Conservation (phyloP, 169 alveolate genomes). For the Plasmodium billcollinsi region DNA sequence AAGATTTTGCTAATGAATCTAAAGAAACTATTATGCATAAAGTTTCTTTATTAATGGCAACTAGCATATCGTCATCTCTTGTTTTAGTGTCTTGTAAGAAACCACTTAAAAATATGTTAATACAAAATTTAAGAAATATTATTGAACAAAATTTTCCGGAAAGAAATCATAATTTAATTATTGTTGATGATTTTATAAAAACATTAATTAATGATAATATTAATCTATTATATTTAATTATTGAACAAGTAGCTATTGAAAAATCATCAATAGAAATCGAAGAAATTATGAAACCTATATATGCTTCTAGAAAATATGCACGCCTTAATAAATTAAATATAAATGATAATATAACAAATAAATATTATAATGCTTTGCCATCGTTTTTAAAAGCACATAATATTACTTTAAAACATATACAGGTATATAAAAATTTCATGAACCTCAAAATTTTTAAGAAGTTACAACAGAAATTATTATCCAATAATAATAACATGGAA, state of each 20-base stretch:
- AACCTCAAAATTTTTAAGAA: conserved; percentile 50
- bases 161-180: conserved; percentile 72
- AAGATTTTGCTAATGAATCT: conserved; percentile 95
- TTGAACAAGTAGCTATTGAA: conserved; percentile 85
- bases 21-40: conserved; percentile 90
- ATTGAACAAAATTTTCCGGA: conserved; percentile 40
- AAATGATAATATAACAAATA: conserved; percentile 50
- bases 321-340: conserved; percentile 66
- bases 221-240: conserved; percentile 83
- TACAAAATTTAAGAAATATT: conserved; percentile 53
- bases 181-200: conserved; percentile 80
- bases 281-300: conserved; percentile 78
- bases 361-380: conserved; percentile 73
- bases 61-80: conserved; percentile 93
- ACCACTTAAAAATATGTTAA: conserved; percentile 88
- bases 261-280: conserved; percentile 80
- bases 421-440: conserved; percentile 76
- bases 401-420: conserved; percentile 71
- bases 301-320: conserved; percentile 76
- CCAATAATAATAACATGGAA: conserved; percentile 4
- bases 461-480: conserved; percentile 52
- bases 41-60: conserved; percentile 93
- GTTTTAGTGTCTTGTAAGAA: conserved; percentile 94
- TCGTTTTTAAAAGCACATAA: conserved; percentile 67
- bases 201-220: conserved; percentile 83